These are phyloP conservation scores for Avena atlantica DNA, from an alignment of 176 grass and related monocot genomes.

Conservation along the genomic window DNA sequence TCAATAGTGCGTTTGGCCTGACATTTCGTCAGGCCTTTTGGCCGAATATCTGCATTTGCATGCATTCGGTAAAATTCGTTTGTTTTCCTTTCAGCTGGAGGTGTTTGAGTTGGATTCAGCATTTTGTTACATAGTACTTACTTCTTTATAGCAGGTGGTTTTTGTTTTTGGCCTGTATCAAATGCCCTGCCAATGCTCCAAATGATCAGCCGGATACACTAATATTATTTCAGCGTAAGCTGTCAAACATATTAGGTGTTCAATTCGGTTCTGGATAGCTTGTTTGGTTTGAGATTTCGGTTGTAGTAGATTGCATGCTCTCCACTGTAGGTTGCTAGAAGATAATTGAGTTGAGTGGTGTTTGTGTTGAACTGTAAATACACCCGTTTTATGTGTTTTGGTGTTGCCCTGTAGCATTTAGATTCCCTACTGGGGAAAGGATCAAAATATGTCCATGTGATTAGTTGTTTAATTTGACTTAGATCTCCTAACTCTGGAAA, in stretches of 20 bases:
- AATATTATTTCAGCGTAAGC: neutral
- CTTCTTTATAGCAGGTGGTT: neutral
- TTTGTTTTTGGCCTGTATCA: neutral
- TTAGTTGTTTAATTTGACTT: neutral
- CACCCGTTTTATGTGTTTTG: neutral
- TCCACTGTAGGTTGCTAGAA: neutral
- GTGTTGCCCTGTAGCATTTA: neutral
- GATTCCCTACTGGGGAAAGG: neutral
- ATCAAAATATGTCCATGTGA: neutral
- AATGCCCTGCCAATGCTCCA: neutral
- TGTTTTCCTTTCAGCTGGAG: neutral
- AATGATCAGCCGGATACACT: neutral
- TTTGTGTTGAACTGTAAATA: neutral
- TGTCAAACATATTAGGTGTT: neutral
- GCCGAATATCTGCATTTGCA: slow-evolving; percentile 24
- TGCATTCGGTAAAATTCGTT: neutral
- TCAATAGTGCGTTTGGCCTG: neutral
- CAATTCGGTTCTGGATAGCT: neutral
- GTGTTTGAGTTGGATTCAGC: neutral
- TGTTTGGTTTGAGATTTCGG: slow-evolving; percentile 11
- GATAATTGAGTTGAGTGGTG: neutral
- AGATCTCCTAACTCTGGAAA: slow-evolving; percentile 1
- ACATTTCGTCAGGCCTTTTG: slow-evolving; percentile 18
- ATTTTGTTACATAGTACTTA: neutral
- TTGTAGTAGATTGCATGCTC: neutral